Evolutionary conservation across 345 rosid genomes (phyloP), one percentile per base, ranked within the genome.

Genomic region (Eucalyptus marginata): DNA sequence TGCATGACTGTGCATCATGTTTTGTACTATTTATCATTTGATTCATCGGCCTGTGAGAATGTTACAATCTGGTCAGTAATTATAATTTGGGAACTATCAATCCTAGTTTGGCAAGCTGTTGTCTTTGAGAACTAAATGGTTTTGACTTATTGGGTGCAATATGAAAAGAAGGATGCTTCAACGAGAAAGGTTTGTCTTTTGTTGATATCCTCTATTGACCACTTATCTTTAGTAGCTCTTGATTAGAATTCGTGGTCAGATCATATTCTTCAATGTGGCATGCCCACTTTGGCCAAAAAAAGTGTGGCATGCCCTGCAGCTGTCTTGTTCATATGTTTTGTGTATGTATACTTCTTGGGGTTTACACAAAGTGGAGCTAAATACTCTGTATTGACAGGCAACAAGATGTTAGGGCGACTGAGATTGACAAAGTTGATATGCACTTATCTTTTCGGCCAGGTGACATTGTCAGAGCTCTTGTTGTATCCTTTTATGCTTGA

Each of bases 341-440:
- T 47, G 68, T 27, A 85, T 85, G 66, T 84, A 52, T 40, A 76
- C 84, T 40, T 76, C 29, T 76, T 40, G 84, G 29, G 43, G 84
- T 76, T 40, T 76, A 22, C 84, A 76, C 84, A 76, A 76, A 76
- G 27, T 40, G 84, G 84, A 76, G 84, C 68, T 80, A 50, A 86
- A 87, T 25, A 47, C 59, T 87, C 52, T 36, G 49, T 89, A 79
- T 90, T 87, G 50, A 88, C 92, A 97, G 99, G 96, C 97, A 95
- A 91, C 98, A 95, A 92, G 99, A 97, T 92, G 99, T 97, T 85
- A 95, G 99, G 92, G 95, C 96, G 25, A 95, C 99, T 49, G 98
- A 97, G 95, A 95, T 97, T 90, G 98, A 97, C 92, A 96, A 96
- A 93, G 98, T 97, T 86, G 97, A 97, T 88, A 94, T 96, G 98